A percentile compares a stretch with the other conserved stretches of the same genome.
These are phyloP conservation scores for Oenanthe sinensis DNA, from an alignment of 129 eudicot species.

Conservation along the genomic window DNA sequence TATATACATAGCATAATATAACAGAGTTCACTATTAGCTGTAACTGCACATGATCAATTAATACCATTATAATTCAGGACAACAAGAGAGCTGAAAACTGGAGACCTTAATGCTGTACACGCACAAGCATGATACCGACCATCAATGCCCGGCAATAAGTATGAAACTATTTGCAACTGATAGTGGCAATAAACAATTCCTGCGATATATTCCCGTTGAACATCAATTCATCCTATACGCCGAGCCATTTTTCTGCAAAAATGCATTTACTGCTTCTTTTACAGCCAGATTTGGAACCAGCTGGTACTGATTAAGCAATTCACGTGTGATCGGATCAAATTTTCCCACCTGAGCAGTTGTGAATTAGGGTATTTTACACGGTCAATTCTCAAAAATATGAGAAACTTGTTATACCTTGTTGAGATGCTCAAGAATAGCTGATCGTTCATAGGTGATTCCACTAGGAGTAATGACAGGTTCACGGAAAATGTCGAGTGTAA, in stretches of 20 bases:
- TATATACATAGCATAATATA: not conserved
- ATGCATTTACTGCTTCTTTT: slow-evolving; percentile 77
- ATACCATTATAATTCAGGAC: not conserved
- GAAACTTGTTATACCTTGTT: slow-evolving; percentile 41
- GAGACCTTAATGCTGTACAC: not conserved
- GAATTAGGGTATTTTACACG: not conserved
- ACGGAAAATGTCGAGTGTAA: slow-evolving; percentile 86
- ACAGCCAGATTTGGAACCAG: slow-evolving; percentile 75
- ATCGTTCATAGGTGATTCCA: slow-evolving; percentile 86
- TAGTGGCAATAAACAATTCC: not conserved
- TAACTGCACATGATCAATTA: not conserved
- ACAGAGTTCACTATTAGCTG: not conserved
- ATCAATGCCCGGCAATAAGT: not conserved
- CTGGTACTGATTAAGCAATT: slow-evolving; percentile 47
- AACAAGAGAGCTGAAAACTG: not conserved
- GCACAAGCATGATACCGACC: not conserved
- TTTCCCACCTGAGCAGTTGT: slow-evolving; percentile 52
- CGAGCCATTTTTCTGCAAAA: slow-evolving; percentile 71
- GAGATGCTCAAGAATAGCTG: slow-evolving; percentile 68
- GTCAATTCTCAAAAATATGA: not conserved
- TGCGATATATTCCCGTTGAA: not conserved
- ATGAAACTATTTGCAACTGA: not conserved
- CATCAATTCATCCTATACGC: slow-evolving; percentile 58
- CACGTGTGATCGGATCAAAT: slow-evolving; percentile 82
- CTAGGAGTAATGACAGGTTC: slow-evolving; percentile 94